A percentile compares a stretch with the other conserved stretches of the same genome.
Conservation (phyloP, 2,329 filamentous ascomycete species). For the Botrytis porri region DNA sequence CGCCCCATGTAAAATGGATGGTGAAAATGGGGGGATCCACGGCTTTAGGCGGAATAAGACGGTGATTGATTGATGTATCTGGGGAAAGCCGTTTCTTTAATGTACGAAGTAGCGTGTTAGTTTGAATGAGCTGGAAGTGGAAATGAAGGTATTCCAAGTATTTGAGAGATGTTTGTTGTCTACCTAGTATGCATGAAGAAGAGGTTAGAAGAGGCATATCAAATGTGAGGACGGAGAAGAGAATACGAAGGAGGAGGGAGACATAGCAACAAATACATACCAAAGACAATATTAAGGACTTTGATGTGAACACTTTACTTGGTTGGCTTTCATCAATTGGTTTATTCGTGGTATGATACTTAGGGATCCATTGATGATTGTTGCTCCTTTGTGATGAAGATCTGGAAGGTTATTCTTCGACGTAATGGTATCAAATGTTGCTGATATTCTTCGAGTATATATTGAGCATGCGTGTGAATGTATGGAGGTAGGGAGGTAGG, state of each 20-base stretch:
- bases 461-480: too few relatives aligned
- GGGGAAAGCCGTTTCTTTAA: background rate
- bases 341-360: background rate
- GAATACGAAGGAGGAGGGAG: background rate
- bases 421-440: background rate
- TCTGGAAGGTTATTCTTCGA: background rate
- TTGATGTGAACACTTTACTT: background rate
- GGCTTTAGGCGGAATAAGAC: background rate
- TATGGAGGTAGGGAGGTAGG: background rate
- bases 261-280: background rate
- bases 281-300: background rate
- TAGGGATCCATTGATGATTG: background rate
- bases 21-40: constrained; percentile 8
- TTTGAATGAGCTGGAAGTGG: background rate
- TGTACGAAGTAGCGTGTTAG: background rate
- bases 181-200: background rate
- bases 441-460: background rate
- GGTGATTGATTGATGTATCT: constrained; percentile 4
- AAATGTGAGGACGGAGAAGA: background rate
- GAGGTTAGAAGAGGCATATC: background rate
- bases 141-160: constrained; percentile 3
- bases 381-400: background rate
- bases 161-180: background rate
- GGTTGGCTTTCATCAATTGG: background rate
- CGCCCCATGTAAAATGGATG: background rate